Conservation (phyloP, 495 filamentous ascomycete genomes). For the Penicillium fimorum region DNA sequence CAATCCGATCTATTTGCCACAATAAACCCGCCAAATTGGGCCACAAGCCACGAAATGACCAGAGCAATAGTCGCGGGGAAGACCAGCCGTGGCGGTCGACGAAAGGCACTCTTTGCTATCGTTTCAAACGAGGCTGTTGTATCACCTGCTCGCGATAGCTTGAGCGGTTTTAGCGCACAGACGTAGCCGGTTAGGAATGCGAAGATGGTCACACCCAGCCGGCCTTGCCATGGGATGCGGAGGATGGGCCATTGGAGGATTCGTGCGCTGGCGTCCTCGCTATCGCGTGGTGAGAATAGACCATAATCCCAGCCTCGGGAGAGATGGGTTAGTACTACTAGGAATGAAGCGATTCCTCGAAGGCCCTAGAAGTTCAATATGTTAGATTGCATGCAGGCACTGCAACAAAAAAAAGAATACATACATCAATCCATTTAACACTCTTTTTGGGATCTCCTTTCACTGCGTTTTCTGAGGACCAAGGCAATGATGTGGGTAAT, state of each 20-base stretch:
- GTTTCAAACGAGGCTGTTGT: constrained; percentile 51
- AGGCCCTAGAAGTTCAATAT: constrained; percentile 53
- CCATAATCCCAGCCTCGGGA: constrained; percentile 58
- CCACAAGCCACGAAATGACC: constrained; percentile 57
- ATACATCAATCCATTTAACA: constrained; percentile 71
- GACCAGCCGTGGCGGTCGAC: constrained; percentile 61
- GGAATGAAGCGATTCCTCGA: constrained; percentile 62
- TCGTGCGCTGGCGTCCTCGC: constrained; percentile 46
- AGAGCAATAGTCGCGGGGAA: constrained; percentile 61
- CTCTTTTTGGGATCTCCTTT: constrained; percentile 53
- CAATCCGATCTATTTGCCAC: constrained; percentile 57
- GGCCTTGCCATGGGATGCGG: constrained; percentile 63
- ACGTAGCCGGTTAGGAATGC: constrained; percentile 68
- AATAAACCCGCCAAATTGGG: constrained; percentile 60
- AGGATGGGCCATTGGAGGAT: constrained; percentile 61
- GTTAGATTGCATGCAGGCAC: not conserved
- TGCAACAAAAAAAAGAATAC: constrained; percentile 9
- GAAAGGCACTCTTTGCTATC: constrained; percentile 62
- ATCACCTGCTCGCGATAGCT: constrained; percentile 56
- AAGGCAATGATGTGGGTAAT: constrained; percentile 28
- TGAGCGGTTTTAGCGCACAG: constrained; percentile 64
- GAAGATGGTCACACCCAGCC: constrained; percentile 66
- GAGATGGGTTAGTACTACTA: constrained; percentile 68
- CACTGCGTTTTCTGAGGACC: constrained; percentile 27
- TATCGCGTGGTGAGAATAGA: constrained; percentile 55